Base-by-base conservation (phyloP, 495 filamentous ascomycete genomes). In the Penicillium paradoxum region DNA sequence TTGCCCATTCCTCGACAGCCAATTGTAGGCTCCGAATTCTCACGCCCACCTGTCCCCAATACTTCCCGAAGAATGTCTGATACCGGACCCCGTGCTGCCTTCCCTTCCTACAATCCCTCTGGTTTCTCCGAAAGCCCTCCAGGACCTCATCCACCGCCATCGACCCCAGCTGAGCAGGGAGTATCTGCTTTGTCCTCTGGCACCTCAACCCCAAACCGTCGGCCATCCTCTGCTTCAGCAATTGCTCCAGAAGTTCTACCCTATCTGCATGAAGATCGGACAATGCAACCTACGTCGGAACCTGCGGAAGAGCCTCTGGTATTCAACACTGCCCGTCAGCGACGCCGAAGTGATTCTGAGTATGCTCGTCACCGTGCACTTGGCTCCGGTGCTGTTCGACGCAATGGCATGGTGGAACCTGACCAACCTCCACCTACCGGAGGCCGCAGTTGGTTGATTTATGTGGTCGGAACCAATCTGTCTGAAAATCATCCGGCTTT, bases 401-500 rank as follows among this genome's bases (percentile, higher is more conserved):
- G 84, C 34, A 85, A 87, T 62, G 84, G 84, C 11, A 79, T 87
- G 17, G 83, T 87, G 43, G 84, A 83, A 55, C 82, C 83, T 13
- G 83, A 86, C 55, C 72, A 79, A 40, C 65, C 75, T 14, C 56
- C 76, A 30, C 72, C 79, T 15, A 66, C 67, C 32, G 66, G 71
- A 43, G 76, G 76, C 53, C 74, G 86, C 62, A 89, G 83, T 64
- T 90, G 86, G 86, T 77, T 90, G 58, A 89, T 90, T 18, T 90
- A 90, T 63, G 85, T 90, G 10, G 83, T 90, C 43, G 86, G 86
- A 41, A 86, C 87, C 22, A 87, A 84, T 51, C 78, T 89, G 25
- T 85, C 87, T 4, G 84, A 88, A 60, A 85, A 88, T 61, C 87
- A 89, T 55, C 86, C 86, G 40, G 86, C 87, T 15, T 78, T 89